These are phyloP conservation scores for Phalaenopsis aphrodite DNA, from an alignment of 106 monocot genomes.

Conservation along the genomic window DNA sequence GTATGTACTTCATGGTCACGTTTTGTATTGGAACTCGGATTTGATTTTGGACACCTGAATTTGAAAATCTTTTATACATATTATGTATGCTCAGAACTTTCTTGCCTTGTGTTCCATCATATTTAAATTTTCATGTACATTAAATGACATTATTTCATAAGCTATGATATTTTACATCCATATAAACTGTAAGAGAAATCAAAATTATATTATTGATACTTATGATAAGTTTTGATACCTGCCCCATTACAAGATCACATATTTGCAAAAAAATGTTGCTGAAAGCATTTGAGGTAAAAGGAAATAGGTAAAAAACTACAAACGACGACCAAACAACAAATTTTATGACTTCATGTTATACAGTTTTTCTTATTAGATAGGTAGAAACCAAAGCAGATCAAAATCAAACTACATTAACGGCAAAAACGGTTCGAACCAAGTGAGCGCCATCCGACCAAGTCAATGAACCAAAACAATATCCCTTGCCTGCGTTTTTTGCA, in stretches of 20 bases:
- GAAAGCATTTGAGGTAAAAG: background rate
- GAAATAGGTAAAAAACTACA: background rate
- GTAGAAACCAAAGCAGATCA: background rate
- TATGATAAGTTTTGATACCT: no score
- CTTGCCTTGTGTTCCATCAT: no score
- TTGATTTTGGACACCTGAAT: no score
- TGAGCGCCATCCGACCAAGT: conserved; percentile 79
- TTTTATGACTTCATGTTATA: background rate
- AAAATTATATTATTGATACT: no score
- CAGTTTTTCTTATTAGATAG: background rate
- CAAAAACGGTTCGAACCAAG: conserved; percentile 53
- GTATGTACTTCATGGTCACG: no score
- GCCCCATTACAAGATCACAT: background rate
- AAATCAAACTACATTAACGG: conserved; percentile 55
- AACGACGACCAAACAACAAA: background rate
- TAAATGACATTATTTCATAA: no score
- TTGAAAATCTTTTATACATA: no score
- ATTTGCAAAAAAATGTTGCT: background rate
- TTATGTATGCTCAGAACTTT: no score
- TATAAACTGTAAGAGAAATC: no score
- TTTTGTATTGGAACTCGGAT: no score
- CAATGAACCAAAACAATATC: conserved; percentile 56
- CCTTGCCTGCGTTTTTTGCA: conserved; percentile 36
- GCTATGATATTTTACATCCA: no score
- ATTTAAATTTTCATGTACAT: no score